Base-by-base conservation (phyloP, 1,284 basidiomycete species). In the Kwoniella shivajii region DNA sequence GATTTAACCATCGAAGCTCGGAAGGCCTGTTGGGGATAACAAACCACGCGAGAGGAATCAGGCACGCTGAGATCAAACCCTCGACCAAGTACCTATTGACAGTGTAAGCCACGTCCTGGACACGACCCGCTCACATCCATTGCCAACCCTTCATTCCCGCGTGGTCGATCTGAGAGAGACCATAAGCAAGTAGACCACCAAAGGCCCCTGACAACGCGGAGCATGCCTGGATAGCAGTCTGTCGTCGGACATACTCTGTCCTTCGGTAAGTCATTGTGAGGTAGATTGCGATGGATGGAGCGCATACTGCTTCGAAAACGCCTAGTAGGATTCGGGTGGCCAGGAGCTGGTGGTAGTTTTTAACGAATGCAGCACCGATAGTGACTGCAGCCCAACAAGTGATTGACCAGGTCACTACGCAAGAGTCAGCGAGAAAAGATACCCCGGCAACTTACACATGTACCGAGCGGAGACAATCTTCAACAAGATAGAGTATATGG, bases 151-250 rank as follows among this genome's bases (percentile, higher is more conserved):
- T n/a, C 16, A 56, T 31, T 7, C 33, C 42, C n/a, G 47, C 54
- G 16, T 52, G 34, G 14, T 67, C 56, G 50, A 71, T 64, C 4
- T 61, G 53, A 9, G 63, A 50, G 13, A 72, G 50, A 1, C 66
- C 71, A 39, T 57, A 66, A 0, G 65, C 69, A 31, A 73, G 62
- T 2, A 77, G 58, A 6, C 74, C 72, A 18, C 72, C 50, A 36
- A 52, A 52, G 41, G 27, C 50, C 26, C 50, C 39, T 10, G 43
- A 47, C 20, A 47, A 39, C n/a, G 56, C 44, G 10, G 50, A 57
- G 18, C 44, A 56, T 1, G 36, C 24, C 36, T 55, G 55, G 13
- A 59, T 49, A 16, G 51, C 37, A 0, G 56, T 58, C 31, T 51
- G 48, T 33, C 56, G 33, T n/a, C 44, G 41, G 16, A 49, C 48